Evolutionary conservation across 192 early-diverging fungal genomes (phyloP).

Genomic region (Umbelopsis vinacea): DNA sequence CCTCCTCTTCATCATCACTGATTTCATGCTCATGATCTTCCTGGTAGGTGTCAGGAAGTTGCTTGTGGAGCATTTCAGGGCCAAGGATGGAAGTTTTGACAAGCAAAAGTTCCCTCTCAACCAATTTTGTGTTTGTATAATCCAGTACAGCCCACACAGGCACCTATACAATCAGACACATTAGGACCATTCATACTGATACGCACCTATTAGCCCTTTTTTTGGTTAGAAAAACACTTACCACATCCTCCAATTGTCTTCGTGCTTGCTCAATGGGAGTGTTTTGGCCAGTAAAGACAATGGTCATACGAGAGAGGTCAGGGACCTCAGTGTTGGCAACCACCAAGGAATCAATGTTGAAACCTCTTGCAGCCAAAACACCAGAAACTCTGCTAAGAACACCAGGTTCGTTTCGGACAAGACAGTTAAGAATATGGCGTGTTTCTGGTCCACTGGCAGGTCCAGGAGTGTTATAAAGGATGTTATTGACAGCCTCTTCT

Average conservation of each 20-base stretch:
- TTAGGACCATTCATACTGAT: not conserved
- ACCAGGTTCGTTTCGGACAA: conserved; percentile 92
- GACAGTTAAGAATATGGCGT: conserved; percentile 93
- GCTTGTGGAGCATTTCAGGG: conserved; percentile 64
- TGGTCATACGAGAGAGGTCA: conserved; percentile 93
- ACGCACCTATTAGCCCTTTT: too few relatives aligned
- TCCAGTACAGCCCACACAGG: conserved; percentile 98
- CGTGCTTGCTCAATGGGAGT: conserved; percentile 89
- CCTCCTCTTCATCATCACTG: conserved; percentile 33
- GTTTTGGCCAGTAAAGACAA: conserved; percentile 88
- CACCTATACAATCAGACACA: conserved; percentile 40
- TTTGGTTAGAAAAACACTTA: conserved; percentile 41
- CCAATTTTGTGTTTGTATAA: conserved; percentile 85
- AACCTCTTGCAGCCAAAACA: conserved; percentile 91
- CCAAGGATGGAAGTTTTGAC: conserved; percentile 90
- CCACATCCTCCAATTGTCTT: conserved; percentile 94
- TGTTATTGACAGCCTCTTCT: conserved; percentile 96
- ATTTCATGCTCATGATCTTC: conserved; percentile 34
- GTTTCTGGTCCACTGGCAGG: conserved; percentile 52
- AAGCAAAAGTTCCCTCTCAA: conserved; percentile 93
- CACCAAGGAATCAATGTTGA: conserved; percentile 98
- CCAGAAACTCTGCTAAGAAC: conserved; percentile 82
- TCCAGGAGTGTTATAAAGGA: conserved; percentile 93
- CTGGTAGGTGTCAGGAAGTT: conserved; percentile 42
- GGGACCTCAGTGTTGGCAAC: conserved; percentile 95